phyloP scores from a whole-genome alignment of 140 eudicot genomes.

The Oenanthe javanica region DNA sequence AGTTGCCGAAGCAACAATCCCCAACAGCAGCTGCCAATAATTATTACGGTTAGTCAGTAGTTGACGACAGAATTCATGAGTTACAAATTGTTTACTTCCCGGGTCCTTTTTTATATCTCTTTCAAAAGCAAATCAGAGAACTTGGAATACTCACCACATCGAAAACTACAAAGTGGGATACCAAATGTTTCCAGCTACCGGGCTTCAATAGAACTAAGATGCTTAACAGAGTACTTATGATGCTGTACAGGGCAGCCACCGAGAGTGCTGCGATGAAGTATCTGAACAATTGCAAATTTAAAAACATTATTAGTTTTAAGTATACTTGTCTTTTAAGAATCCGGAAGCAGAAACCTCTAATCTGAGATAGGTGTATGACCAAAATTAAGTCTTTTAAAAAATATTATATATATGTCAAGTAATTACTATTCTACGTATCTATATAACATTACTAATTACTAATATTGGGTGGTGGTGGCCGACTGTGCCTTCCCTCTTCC shows the following conservation, averaged over 20 bases:
- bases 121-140: too few species aligned
- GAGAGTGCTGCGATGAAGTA: conserved; percentile 58
- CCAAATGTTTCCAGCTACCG: conserved; percentile 15
- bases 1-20: conserved; percentile 59
- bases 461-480: too few species aligned
- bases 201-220: conserved; percentile 30
- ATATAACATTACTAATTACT: too few species aligned
- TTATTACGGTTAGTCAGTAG: neutral
- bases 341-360: neutral
- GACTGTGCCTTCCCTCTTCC: too few species aligned
- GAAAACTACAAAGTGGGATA: conserved; percentile 27
- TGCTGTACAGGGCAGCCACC: conserved; percentile 50
- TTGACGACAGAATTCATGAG: neutral
- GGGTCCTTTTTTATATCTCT: too few species aligned
- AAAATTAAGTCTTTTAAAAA: too few species aligned
- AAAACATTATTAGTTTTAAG: neutral
- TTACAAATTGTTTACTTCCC: neutral
- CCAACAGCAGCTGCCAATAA: conserved; percentile 51
- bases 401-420: too few species aligned
- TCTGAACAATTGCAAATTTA: neutral
- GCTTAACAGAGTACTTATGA: conserved; percentile 31
- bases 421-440: too few species aligned
- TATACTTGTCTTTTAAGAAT: neutral
- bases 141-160: conserved; percentile 45
- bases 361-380: neutral